Conservation (phyloP, 2,329 filamentous ascomycete genomes). For the Zasmidium angulare region DNA sequence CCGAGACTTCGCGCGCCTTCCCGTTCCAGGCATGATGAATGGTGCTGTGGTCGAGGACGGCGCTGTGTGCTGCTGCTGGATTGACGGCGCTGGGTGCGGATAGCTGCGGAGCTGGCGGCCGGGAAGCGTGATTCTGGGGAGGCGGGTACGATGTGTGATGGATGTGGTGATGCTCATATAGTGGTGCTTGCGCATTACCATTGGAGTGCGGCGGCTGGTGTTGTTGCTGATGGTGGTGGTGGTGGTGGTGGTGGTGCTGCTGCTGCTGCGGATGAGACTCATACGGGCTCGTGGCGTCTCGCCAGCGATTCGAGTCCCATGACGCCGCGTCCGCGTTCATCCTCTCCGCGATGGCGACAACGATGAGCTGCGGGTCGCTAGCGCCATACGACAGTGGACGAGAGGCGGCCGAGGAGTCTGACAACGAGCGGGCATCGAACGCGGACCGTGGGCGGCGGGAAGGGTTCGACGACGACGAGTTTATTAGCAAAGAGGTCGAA, state of each 20-base stretch:
- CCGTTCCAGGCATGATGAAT: conserved; percentile 14
- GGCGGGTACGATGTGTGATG: background rate
- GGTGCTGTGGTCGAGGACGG: conserved; percentile 11
- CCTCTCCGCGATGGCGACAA: conserved; percentile 5
- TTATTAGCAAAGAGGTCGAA: background rate
- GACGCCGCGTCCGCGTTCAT: conserved; percentile 9
- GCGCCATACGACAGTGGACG: conserved; percentile 4
- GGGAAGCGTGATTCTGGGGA: conserved; percentile 7
- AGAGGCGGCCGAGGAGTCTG: background rate
- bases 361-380: background rate
- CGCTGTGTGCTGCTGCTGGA: conserved; percentile 14
- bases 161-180: background rate
- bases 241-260: background rate
- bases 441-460: background rate
- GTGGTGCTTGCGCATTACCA: too few species aligned
- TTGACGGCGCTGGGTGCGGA: conserved; percentile 20
- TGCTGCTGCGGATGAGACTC: background rate
- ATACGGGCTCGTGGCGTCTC: background rate
- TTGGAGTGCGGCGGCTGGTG: too few species aligned
- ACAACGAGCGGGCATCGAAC: background rate
- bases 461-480: background rate
- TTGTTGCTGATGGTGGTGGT: too few species aligned
- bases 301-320: conserved; percentile 13
- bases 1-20: conserved; percentile 12
- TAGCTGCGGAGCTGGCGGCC: conserved; percentile 17